Evolutionary conservation across 2,329 filamentous ascomycete genomes (phyloP).

Genomic region (Alternaria rosae): DNA sequence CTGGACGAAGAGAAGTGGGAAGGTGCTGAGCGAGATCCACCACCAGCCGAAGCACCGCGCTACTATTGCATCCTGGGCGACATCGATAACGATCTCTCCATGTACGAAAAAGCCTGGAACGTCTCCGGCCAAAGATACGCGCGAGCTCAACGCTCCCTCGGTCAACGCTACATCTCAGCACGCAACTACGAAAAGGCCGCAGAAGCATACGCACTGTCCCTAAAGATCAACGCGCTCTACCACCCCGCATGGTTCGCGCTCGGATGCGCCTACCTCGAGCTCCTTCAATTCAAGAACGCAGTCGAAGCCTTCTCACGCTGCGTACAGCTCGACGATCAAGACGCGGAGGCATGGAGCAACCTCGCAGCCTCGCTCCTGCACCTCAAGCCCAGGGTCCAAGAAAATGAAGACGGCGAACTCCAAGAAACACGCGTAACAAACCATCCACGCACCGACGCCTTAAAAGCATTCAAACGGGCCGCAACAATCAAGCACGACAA

Average conservation of each 20-base stretch:
- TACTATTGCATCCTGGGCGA: conserved; percentile 95
- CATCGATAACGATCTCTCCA: conserved; percentile 73
- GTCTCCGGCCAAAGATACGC: conserved; percentile 82
- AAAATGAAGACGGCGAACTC: conserved; percentile 44
- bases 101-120: conserved; percentile 89
- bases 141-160: conserved; percentile 86
- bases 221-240: conserved; percentile 81
- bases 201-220: conserved; percentile 78
- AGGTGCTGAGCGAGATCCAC: conserved; percentile 73
- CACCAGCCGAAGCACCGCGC: conserved; percentile 83
- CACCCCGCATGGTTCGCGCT: conserved; percentile 87
- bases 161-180: conserved; percentile 74
- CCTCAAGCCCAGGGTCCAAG: conserved; percentile 60
- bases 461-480: conserved; percentile 86
- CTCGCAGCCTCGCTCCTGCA: conserved; percentile 83
- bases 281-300: conserved; percentile 78
- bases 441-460: conserved; percentile 71
- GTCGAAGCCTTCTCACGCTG: conserved; percentile 83
- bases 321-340: conserved; percentile 84
- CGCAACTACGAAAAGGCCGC: conserved; percentile 74
- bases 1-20: conserved; percentile 63
- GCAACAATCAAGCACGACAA: conserved; percentile 84
- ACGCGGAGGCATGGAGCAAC: conserved; percentile 95
- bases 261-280: conserved; percentile 84
- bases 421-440: conserved; percentile 49